A percentile compares a stretch with the other conserved stretches of the same genome.
phyloP scores from a whole-genome alignment of 2,329 filamentous ascomycete genomes.

The Colletotrichum echinochloae region DNA sequence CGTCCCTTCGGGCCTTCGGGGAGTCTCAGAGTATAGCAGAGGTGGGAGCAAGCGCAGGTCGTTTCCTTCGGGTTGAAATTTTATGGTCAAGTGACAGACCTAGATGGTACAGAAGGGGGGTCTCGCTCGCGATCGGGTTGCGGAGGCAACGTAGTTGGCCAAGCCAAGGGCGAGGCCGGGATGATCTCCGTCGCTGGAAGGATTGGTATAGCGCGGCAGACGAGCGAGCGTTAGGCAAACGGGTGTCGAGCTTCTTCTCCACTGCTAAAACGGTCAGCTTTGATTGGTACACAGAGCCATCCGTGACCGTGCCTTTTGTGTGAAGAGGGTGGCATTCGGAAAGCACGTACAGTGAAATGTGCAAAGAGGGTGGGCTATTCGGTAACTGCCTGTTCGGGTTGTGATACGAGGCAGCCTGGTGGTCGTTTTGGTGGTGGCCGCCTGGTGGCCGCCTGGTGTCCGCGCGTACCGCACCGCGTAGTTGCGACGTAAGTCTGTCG shows the following conservation, averaged over 20 bases:
- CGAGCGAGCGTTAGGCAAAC: conserved; percentile 19
- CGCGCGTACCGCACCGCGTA: conserved; percentile 40
- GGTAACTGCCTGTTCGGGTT: conserved; percentile 34
- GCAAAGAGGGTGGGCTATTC: conserved; percentile 12
- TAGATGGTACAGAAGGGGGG: neutral
- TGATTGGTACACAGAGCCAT: conserved; percentile 24
- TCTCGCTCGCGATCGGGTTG: conserved; percentile 19
- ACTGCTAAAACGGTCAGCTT: conserved; percentile 28
- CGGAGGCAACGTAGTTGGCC: conserved; percentile 20
- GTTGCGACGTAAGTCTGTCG: conserved; percentile 23
- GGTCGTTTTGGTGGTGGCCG: conserved; percentile 9
- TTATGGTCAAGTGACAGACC: conserved; percentile 35
- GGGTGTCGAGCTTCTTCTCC: conserved; percentile 12
- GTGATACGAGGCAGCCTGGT: conserved; percentile 17
- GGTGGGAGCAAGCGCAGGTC: conserved; percentile 3
- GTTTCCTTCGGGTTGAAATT: neutral
- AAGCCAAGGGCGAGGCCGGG: conserved; percentile 5
- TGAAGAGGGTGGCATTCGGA: neutral
- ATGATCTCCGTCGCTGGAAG: conserved; percentile 19
- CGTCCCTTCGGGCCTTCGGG: neutral
- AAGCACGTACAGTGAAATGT: conserved; percentile 13
- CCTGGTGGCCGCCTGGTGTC: conserved; percentile 33
- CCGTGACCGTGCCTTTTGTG: neutral
- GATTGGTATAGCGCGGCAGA: conserved; percentile 32
- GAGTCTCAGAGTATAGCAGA: neutral